Evolutionary conservation across 371 early-diverging fungal genomes (phyloP).

Genomic region (Rhizopus sp.): DNA sequence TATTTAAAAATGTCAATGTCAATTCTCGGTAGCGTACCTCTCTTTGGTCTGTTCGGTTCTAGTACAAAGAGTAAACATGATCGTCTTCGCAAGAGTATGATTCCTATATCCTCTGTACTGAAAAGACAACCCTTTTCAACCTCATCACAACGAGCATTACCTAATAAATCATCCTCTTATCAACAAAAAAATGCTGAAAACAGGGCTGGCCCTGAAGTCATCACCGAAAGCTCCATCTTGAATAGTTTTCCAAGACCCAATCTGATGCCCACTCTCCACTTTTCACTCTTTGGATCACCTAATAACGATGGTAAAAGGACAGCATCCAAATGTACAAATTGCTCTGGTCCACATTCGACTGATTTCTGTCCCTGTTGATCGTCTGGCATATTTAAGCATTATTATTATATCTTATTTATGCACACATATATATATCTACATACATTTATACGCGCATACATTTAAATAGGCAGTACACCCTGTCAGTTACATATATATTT

Average conservation of each 20-base stretch:
- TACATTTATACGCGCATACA: too few relatives aligned
- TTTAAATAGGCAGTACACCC: too few relatives aligned
- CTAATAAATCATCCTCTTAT: conserved; percentile 16
- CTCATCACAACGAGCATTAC: conserved; percentile 17
- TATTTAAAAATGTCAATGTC: conserved; percentile 23
- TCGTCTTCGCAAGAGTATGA: conserved; percentile 41
- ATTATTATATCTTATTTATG: too few relatives aligned
- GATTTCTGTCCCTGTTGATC: conserved; percentile 51
- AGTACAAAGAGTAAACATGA: conserved; percentile 27
- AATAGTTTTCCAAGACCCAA: conserved; percentile 52
- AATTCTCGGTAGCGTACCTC: conserved; percentile 26
- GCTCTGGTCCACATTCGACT: conserved; percentile 53
- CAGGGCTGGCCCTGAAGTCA: conserved; percentile 20
- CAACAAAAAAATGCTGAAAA: conserved; percentile 10
- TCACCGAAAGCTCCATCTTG: conserved; percentile 45
- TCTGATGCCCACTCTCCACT: conserved; percentile 47
- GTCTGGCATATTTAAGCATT: too few relatives aligned
- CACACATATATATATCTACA: too few relatives aligned
- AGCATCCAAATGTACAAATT: conserved; percentile 38
- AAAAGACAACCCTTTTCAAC: conserved; percentile 33
- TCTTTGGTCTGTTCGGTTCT: conserved; percentile 35
- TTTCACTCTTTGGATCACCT: conserved; percentile 41
- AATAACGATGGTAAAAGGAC: conserved; percentile 15
- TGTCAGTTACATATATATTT: too few relatives aligned
- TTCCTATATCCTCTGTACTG: conserved; percentile 38